Conservation (phyloP, 768 basidiomycete species). For the Jaapia argillacea region DNA sequence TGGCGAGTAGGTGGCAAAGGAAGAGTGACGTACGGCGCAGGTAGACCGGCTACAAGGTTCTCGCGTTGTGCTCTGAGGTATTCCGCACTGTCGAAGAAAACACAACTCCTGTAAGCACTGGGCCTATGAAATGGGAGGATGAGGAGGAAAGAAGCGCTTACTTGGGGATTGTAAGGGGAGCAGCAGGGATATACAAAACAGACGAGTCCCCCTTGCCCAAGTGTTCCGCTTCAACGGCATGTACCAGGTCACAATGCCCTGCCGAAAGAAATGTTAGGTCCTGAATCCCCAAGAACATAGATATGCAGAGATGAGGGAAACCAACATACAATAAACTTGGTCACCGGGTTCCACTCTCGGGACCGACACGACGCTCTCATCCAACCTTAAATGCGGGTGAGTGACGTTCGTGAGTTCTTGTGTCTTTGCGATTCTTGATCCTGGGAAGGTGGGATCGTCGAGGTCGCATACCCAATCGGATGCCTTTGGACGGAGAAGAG, state of each 20-base stretch:
- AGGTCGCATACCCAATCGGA: constrained; percentile 50
- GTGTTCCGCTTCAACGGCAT: constrained; percentile 44
- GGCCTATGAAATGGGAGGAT: neutral
- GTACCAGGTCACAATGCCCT: constrained; percentile 45
- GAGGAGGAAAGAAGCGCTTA: constrained; percentile 22
- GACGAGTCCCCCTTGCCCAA: constrained; percentile 38
- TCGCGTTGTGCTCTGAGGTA: constrained; percentile 21
- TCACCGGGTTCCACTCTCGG: constrained; percentile 54
- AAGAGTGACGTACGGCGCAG: constrained; percentile 28
- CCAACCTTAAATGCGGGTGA: constrained; percentile 55
- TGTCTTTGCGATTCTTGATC: constrained; percentile 38
- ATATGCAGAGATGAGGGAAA: neutral
- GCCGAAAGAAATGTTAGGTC: constrained; percentile 6
- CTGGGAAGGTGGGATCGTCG: constrained; percentile 41
- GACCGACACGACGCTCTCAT: constrained; percentile 45
- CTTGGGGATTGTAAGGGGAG: constrained; percentile 40
- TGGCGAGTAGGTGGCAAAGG: neutral
- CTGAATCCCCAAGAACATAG: too few relatives aligned
- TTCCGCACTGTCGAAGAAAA: neutral
- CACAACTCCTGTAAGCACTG: too few relatives aligned
- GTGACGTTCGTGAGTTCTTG: constrained; percentile 45
- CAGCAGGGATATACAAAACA: constrained; percentile 47
- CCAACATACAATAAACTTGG: constrained; percentile 55
- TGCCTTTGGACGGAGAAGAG: too few relatives aligned
- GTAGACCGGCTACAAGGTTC: constrained; percentile 37